Evolutionary conservation across 208 protist species (phyloP), one percentile per base, ranked within the genome.

Genomic region (Trypanosoma platydactyli): DNA sequence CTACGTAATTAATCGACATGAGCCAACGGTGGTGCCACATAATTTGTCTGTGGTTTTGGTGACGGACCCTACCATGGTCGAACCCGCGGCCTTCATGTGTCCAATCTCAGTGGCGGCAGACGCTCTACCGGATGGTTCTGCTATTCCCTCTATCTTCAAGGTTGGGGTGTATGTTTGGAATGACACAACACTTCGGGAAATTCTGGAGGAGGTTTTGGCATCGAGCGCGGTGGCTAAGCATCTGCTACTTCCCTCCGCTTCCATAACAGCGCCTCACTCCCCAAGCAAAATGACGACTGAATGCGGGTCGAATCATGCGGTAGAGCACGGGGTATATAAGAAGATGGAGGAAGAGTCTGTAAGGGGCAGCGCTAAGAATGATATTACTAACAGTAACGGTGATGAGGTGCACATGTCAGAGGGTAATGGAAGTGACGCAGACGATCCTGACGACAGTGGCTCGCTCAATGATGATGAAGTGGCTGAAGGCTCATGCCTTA

Each of bases 111-210:
- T 18, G 12, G 20, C n/a, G 18, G n/a, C n/a, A n/a, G n/a, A n/a
- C n/a, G n/a, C 40, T 41, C 25, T 12, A 2, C 24, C 1, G 53
- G n/a, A 22, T 3, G 44, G 24, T 27, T 5, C 4, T 12, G 15
- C 6, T n/a, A 51, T 64, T 46, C 66, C 66, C 15, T 60, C 57
- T 7, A 55, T 71, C 44, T 71, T 71, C 30, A 71, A 45, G 40
- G 48, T 57, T 1, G 15, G 57, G 9, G 56, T 71, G 18, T 71
- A 64, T 25, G 66, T 71, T 12, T 71, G 56, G 54, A 46, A 71
- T 15, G 66, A 71, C 22, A 71, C 66, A 13, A 71, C 66, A 20
- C 44, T 71, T 9, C 66, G 66, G 18, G 66, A 71, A 35, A 71
- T 71, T 30, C 27, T 71, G 20, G 66, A 71, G 40, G 66, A 63